Evolutionary conservation across 2,329 filamentous ascomycete genomes (phyloP), one percentile per base, ranked within the genome.

Genomic region (Paracoccidioides brasiliensis): DNA sequence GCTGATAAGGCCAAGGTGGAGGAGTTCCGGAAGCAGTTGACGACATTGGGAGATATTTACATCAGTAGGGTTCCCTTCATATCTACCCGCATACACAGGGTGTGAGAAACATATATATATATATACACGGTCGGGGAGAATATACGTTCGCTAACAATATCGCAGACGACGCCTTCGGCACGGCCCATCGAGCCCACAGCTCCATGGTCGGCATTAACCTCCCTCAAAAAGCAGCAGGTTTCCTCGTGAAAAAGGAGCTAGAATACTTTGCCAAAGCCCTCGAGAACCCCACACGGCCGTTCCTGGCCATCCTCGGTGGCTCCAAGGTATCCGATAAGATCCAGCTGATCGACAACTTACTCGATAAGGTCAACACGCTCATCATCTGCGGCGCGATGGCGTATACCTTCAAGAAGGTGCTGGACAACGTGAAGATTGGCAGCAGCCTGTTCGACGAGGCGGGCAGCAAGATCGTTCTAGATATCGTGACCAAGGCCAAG

Each of bases 301-400:
- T 98, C 87, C 85, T 98, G 55, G 94, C 93, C 72, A 98, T 98
- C 70, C 87, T 98, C 54, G 93, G 93, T 66, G 93, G 93, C 64
- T 90, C 93, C 72, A 98, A 98, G 82, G 90, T 98, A 64, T 94
- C 89, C 46, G 93, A 98, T 82, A 98, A 98, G 85, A 98, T 98
- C 73, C 89, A 96, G 80, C 82, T 98, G 66, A 97, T 98, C 70
- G 90, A 98, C 78, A 98, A 98, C 81, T 80, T 98, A 63, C 85
- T 98, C 64, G 88, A 90, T 75, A 97, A 98, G 82, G 90, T 98
- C 74, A 82, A 98, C 81, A 93, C 85, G 72, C 82, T 98, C 63
- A 86, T 98, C 75, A 86, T 98, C 76, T 95, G 91, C 72, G 93
- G 93, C 70, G 93, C 83, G 67, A 98, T 98, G 93, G 90, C 93